Percentiles rank a stretch among this genome's conserved stretches.
phyloP scores from a whole-genome alignment of 345 rosid species.

The Nephelium lappaceum region DNA sequence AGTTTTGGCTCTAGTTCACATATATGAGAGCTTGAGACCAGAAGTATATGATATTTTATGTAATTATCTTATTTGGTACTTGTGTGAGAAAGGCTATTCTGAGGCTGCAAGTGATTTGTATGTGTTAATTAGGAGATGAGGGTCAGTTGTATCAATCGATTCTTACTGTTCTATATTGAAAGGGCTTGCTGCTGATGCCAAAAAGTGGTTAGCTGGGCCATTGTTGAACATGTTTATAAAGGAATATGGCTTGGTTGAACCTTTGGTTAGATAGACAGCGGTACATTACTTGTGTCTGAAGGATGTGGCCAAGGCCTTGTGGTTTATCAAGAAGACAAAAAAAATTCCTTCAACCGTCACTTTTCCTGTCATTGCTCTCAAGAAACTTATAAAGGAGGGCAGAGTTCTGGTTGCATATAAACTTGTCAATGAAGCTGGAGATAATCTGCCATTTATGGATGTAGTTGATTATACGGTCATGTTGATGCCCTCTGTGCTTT shows the following conservation, averaged over 20 bases:
- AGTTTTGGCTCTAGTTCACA: conserved; percentile 47
- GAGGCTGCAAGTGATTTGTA: conserved; percentile 49
- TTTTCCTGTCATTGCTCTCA: conserved; percentile 46
- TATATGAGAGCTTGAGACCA: conserved; percentile 42
- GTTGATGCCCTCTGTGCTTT: conserved; percentile 68
- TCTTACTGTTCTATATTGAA: too few species aligned
- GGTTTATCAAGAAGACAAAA: too few species aligned
- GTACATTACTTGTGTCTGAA: conserved; percentile 50
- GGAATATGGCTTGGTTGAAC: conserved; percentile 51
- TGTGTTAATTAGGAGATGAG: conserved; percentile 50
- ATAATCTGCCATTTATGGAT: conserved; percentile 51
- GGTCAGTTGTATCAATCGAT: conserved; percentile 33
- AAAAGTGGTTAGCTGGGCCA: conserved; percentile 33
- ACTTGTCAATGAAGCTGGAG: conserved; percentile 48
- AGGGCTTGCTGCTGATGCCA: conserved; percentile 38
- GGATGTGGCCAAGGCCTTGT: too few species aligned
- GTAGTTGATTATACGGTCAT: conserved; percentile 62
- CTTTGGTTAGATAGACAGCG: conserved; percentile 38
- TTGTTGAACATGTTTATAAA: conserved; percentile 43
- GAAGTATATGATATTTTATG: conserved; percentile 38
- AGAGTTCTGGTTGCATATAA: conserved; percentile 65
- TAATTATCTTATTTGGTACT: conserved; percentile 50
- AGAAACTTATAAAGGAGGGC: conserved; percentile 45
- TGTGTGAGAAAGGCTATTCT: conserved; percentile 58
- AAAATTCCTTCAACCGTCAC: conserved; percentile 30